Evolutionary conservation across 2,329 filamentous ascomycete genomes (phyloP), one percentile per base, ranked within the genome.

Genomic region (Cryphonectria nitschkei): DNA sequence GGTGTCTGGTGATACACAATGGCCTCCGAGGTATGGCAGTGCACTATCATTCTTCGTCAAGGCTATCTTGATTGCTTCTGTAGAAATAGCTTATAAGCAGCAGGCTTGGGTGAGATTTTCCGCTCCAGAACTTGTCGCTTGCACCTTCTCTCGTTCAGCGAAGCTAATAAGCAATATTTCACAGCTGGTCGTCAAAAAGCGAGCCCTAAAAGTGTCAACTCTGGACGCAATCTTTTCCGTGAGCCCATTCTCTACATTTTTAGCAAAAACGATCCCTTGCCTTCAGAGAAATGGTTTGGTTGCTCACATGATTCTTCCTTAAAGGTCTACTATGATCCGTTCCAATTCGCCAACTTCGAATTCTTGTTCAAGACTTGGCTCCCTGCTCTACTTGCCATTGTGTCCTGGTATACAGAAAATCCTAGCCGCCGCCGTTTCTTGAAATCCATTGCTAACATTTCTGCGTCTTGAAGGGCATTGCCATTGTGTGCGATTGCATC

Each of bases 41-140:
- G 72, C 72, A 13, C 70, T 74, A 26, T 65, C 72, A 4, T 74
- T 74, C 61, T 74, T 74, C 50, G 69, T 74, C 0, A 74, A 70
- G 50, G 68, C 68, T 29, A 58, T 64, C 14, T 66, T 74, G 41
- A 56, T 72, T 3, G 64, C 52, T 2, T 54, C 72, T 14, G 70
- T 74, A 13, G 66, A 74, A 32, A 72, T 72, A 13, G 70, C 72
- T 29, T 72, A 72, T 50, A 74, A 72, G 54, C 72, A 74, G 58
- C 72, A 66, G 65, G 72, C 68, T n/a, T 72, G 72, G 72, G 72
- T 74, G 32, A 52, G 66, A 9, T 32, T 2, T 26, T 14, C 16
- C 26, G 22, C 32, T n/a, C 43, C 14, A 0, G 32, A 11, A n/a
- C 11, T 3, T 11, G n/a, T 13, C 11, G 26, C 13, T 8, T 39